Base-by-base conservation (phyloP, 2,329 filamentous ascomycete genomes). In the Aspergillus flavus region DNA sequence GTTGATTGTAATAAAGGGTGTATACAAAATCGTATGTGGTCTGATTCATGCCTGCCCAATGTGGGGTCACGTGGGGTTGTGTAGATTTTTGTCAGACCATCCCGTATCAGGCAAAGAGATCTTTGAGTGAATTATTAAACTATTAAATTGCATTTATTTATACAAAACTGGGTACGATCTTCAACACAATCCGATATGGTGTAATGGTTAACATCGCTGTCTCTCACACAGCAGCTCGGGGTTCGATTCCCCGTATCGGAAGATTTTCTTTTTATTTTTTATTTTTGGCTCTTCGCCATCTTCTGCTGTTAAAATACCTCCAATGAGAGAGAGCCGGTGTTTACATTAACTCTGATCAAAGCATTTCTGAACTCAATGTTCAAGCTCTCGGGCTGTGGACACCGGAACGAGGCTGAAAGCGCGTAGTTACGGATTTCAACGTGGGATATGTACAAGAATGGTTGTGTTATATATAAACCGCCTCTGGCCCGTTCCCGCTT, bases 171-270 rank as follows among this genome's bases (percentile, higher is more conserved):
- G 1, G 1, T 0, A 0, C 2, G 1, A 12, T 1, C 5, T 39
- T 11, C 21, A 28, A 39, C 16, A 21, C 39, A 1, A 26, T 55
- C 52, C 52, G 52, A 55, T 55, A 32, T 55, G 52, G 52, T 55
- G 52, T 55, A 55, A 55, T 55, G 52, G 52, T 23, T 28, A 55
- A 55, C 52, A 55, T 55, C 52, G 52, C 52, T 55, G 52, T 55
- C 52, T 55, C 52, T 55, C 52, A 55, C 52, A 55, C 52, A 55
- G 52, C 52, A 55, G 52, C 52, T 55, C 52, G 52, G 52, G 52
- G 52, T 55, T 55, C 52, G 52, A 55, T 55, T 55, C 52, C 52
- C 52, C 52, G 52, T 32, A 55, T 55, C 52, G 52, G 52, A 55
- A 55, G 2, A 6, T 39, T 55, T 55, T 39, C 21, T 55, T 55